phyloP scores from a whole-genome alignment of 306 rosid species.

The Rosa multiflora region DNA sequence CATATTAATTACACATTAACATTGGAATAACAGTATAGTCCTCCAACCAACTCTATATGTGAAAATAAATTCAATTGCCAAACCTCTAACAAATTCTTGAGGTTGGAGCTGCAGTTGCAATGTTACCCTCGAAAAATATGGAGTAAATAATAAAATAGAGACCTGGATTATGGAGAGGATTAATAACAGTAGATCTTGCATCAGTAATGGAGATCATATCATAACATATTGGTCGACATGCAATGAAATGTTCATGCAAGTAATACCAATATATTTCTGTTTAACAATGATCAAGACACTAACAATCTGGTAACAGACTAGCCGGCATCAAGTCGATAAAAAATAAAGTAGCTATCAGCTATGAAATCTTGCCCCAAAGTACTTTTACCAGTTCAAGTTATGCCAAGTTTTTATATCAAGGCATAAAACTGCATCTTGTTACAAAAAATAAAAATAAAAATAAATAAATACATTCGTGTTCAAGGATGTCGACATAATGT shows the following conservation, averaged over 20 bases:
- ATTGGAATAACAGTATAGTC: slow-evolving; percentile 13
- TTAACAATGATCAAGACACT: neutral
- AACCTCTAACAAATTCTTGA: slow-evolving; percentile 93
- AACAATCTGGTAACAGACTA: neutral
- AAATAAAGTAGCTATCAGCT: neutral
- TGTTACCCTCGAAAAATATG: slow-evolving; percentile 67
- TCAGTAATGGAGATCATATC: neutral
- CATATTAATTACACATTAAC: neutral
- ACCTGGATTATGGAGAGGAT: slow-evolving; percentile 46
- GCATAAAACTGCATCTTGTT: slow-evolving; percentile 12
- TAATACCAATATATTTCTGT: neutral
- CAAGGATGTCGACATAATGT: too few relatives aligned
- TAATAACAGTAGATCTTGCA: neutral
- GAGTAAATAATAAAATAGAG: slow-evolving; percentile 80
- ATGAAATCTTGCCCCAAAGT: neutral
- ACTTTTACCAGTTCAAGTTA: neutral
- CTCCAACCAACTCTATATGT: slow-evolving; percentile 13
- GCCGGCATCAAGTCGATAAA: neutral
- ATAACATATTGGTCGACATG: slow-evolving; percentile 5
- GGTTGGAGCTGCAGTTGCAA: slow-evolving; percentile 85
- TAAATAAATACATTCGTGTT: too few relatives aligned
- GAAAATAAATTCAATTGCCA: slow-evolving; percentile 26
- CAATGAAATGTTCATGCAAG: neutral
- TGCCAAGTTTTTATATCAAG: neutral
- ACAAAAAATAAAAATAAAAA: neutral